Evolutionary conservation across 352 stramenopile species (phyloP).

Genomic region (Peronospora tabacina): DNA sequence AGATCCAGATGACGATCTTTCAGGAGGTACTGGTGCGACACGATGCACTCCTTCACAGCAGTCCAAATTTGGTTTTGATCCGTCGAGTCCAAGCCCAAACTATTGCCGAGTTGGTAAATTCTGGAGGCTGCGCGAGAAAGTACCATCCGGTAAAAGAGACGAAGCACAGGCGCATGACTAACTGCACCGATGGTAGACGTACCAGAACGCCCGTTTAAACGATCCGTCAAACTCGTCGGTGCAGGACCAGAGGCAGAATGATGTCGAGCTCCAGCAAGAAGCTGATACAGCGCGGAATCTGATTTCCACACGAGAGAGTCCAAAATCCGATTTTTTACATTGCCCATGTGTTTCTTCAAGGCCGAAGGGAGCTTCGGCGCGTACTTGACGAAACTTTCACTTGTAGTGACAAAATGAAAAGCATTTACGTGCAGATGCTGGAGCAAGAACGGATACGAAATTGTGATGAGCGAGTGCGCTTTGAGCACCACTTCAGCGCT

Average conservation of each 20-base stretch:
- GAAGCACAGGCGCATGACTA: slow-evolving; percentile 45
- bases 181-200: slow-evolving; percentile 1
- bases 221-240: slow-evolving; percentile 9
- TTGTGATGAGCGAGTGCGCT: slow-evolving; percentile 75
- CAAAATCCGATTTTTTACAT: slow-evolving; percentile 80
- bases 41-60: slow-evolving; percentile 76
- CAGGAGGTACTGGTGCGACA: slow-evolving; percentile 47
- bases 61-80: slow-evolving; percentile 85
- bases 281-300: slow-evolving; percentile 59
- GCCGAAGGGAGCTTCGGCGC: slow-evolving; percentile 56
- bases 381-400: slow-evolving; percentile 85
- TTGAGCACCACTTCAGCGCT: slow-evolving; percentile 81
- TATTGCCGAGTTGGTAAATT: slow-evolving; percentile 63
- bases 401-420: slow-evolving; percentile 84
- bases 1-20: slow-evolving; percentile 74
- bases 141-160: slow-evolving; percentile 84
- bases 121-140: slow-evolving; percentile 70
- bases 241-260: slow-evolving; percentile 13
- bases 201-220: slow-evolving; percentile 8
- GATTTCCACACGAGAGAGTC: slow-evolving; percentile 68
- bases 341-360: slow-evolving; percentile 80
- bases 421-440: slow-evolving; percentile 67
- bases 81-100: slow-evolving; percentile 61
- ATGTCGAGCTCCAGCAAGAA: slow-evolving; percentile 31
- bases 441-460: slow-evolving; percentile 78